Evolutionary conservation across 176 grass and related monocot species (phyloP).

Genomic region (Rhynchospora pubera): DNA sequence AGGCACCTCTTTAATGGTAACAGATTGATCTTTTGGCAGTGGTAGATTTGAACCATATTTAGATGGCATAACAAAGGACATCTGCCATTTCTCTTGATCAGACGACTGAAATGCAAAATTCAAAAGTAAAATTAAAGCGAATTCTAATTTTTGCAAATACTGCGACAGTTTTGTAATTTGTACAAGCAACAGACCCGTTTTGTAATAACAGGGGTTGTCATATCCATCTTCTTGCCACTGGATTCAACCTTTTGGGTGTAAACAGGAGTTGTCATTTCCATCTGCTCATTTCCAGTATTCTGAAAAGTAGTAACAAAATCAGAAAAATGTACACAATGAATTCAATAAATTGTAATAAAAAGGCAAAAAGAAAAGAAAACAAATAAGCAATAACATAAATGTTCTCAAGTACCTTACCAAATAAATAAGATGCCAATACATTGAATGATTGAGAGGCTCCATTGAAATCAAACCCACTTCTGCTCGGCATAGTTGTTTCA

Average conservation of each 20-base stretch:
- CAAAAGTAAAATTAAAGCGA: constrained; percentile 4
- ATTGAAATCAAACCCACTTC: constrained; percentile 64
- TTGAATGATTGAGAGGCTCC: constrained; percentile 85
- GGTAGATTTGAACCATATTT: constrained; percentile 80
- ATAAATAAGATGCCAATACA: constrained; percentile 64
- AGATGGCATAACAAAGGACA: constrained; percentile 94
- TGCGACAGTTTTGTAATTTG: background rate
- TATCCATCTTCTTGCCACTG: constrained; percentile 62
- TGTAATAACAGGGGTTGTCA: constrained; percentile 92
- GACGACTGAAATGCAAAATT: constrained; percentile 27
- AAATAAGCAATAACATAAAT: background rate
- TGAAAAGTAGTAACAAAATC: constrained; percentile 28
- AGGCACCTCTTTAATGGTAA: constrained; percentile 68
- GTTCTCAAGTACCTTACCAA: constrained; percentile 75
- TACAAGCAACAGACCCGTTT: constrained; percentile 34
- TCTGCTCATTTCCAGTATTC: constrained; percentile 60
- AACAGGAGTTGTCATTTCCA: constrained; percentile 97
- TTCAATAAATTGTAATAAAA: background rate
- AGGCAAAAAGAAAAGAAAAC: background rate
- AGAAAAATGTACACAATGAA: background rate
- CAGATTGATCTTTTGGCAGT: constrained; percentile 61
- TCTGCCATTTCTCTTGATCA: constrained; percentile 54
- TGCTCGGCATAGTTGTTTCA: constrained; percentile 71
- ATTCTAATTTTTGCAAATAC: background rate
- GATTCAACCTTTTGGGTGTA: constrained; percentile 44